Evolutionary conservation across 2,329 filamentous ascomycete genomes (phyloP).

Genomic region (Alternaria tenuissima): DNA sequence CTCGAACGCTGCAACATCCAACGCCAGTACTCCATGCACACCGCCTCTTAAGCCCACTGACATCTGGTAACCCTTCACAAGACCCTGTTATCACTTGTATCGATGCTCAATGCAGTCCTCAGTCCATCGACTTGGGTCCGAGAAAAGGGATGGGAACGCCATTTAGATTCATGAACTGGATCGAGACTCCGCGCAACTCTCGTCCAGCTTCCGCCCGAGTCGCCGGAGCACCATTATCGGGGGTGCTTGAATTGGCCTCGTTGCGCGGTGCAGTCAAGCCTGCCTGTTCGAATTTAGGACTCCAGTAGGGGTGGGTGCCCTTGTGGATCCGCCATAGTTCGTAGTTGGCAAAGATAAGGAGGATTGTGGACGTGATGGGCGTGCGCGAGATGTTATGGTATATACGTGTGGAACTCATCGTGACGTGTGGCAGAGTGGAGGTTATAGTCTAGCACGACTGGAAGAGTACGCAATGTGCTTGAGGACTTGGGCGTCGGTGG

Average conservation of each 20-base stretch:
- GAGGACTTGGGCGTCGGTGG: conserved; percentile 4
- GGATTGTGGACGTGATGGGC: conserved; percentile 24
- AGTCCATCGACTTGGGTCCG: conserved; percentile 1
- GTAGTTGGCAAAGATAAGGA: conserved; percentile 34
- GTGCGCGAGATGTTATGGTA: conserved; percentile 21
- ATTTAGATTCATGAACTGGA: conserved; percentile 38
- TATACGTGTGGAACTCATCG: conserved; percentile 25
- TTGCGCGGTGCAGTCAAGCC: conserved; percentile 21
- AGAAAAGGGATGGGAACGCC: conserved; percentile 39
- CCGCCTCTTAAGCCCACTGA: neutral
- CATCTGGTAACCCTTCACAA: neutral
- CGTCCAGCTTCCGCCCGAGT: conserved; percentile 7
- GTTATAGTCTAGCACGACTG: conserved; percentile 7
- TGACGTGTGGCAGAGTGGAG: neutral
- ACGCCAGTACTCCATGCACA: conserved; percentile 8
- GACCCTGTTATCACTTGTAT: neutral
- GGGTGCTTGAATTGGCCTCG: conserved; percentile 13
- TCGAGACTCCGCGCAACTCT: conserved; percentile 19
- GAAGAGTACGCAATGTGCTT: conserved; percentile 2
- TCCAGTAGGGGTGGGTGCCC: conserved; percentile 40
- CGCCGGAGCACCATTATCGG: conserved; percentile 8
- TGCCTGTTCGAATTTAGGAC: conserved; percentile 31
- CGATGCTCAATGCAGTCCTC: neutral
- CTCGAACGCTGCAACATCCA: conserved; percentile 13
- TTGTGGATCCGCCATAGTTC: conserved; percentile 38